These are phyloP conservation scores for Cubamyces sp. DNA, from an alignment of 768 basidiomycete genomes.

Conservation along the genomic window DNA sequence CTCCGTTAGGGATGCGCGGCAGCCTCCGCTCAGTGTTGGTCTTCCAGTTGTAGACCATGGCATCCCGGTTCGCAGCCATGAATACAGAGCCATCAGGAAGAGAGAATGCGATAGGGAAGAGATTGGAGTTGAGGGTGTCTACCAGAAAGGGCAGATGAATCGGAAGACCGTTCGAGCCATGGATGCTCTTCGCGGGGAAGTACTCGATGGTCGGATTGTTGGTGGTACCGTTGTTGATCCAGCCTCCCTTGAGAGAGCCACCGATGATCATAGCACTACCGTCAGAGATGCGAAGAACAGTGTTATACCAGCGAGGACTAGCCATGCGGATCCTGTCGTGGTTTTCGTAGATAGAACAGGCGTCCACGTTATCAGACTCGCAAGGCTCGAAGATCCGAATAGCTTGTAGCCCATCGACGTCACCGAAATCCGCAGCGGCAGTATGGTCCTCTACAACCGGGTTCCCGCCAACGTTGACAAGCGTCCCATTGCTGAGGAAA, in stretches of 20 bases:
- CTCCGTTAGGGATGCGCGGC: conserved; percentile 73
- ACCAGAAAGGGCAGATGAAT: conserved; percentile 65
- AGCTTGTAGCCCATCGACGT: conserved; percentile 72
- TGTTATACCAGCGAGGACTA: conserved; percentile 81
- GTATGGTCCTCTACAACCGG: conserved; percentile 70
- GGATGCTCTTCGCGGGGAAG: conserved; percentile 78
- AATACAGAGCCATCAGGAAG: conserved; percentile 74
- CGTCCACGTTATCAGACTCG: conserved; percentile 45
- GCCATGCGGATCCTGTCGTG: conserved; percentile 70
- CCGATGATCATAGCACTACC: conserved; percentile 87
- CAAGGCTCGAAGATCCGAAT: conserved; percentile 76
- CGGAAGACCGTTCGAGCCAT: conserved; percentile 68
- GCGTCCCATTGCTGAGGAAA: conserved; percentile 75
- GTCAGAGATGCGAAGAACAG: conserved; percentile 67
- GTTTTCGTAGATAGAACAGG: conserved; percentile 69
- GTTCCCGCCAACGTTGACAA: conserved; percentile 83
- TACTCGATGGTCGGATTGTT: conserved; percentile 85
- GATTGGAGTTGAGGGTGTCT: conserved; percentile 78
- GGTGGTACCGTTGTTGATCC: conserved; percentile 81
- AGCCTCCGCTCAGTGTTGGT: conserved; percentile 61
- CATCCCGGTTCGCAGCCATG: conserved; percentile 77
- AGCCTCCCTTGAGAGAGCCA: conserved; percentile 80
- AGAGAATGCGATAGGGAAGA: conserved; percentile 77
- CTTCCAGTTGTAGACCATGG: conserved; percentile 81
- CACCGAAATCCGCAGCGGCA: conserved; percentile 73